Evolutionary conservation across 2,329 filamentous ascomycete species (phyloP), one percentile per base, ranked within the genome.

Genomic region (Monosporascus sp.): DNA sequence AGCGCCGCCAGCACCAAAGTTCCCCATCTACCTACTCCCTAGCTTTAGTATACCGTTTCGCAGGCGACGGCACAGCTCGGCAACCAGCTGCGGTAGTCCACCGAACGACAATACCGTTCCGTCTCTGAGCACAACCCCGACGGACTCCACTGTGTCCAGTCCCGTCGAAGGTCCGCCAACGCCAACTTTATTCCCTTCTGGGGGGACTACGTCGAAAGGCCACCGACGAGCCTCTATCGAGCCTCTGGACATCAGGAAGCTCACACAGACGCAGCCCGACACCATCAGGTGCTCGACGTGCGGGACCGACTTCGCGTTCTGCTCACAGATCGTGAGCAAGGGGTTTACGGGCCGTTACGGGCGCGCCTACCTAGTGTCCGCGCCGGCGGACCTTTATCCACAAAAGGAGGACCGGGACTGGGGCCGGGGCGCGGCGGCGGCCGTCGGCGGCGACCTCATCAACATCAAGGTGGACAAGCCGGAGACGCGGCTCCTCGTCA

Each of bases 271-370:
- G 24, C 72, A 74, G 1, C 80, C 81, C 5, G 75, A 82, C 62
- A 83, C 79, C 1, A 69, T 87, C 48, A 77, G 81, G 57, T 87
- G 84, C 69, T 71, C 73, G 36, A 72, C 68, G 48, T 87, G 84
- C 71, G 74, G 80, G 14, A 72, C 77, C 51, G 82, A 87, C 65
- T 66, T 87, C n/a, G 83, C 82, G 18, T 82, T 82, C 62, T 65
- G 74, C 17, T 75, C 78, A 14, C 83, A 86, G 65, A 80, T 87
- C 54, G 76, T 87, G 39, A 82, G 78, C 57, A 86, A 86, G 65
- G 80, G 82, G 57, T 88, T 87, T 70, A 84, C 79, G 0, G 84
- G 84, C 18, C 81, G 83, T 20, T 78, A 85, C 65, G 84, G 84
- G 6, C 78, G 83, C 24, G 84, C 83, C 14, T 84, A 80, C 63